Conservation (phyloP, 805 yeast genomes). For the Teunomyces kruisii region DNA sequence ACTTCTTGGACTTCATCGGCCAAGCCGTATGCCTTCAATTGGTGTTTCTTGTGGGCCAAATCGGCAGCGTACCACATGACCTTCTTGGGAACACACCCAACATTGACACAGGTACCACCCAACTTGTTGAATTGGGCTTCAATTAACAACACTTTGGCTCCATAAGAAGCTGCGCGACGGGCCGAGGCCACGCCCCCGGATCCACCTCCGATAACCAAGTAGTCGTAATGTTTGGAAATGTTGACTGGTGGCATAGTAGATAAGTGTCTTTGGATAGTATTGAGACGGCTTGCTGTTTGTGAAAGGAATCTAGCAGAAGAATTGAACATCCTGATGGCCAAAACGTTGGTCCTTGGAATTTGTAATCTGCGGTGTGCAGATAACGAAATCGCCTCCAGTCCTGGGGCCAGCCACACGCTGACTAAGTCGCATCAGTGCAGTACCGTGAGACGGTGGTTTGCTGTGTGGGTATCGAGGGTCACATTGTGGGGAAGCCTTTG, state of each 20-base stretch:
- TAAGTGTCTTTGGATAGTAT: conserved; percentile 20
- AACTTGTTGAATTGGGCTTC: conserved; percentile 68
- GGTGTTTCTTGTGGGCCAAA: conserved; percentile 69
- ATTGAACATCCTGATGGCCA: conserved; percentile 2
- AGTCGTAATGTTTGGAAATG: conserved; percentile 65
- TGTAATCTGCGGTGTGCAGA: not conserved
- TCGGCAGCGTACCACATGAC: conserved; percentile 99
- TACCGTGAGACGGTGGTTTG: no score
- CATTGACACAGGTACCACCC: conserved; percentile 99
- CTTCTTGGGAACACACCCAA: conserved; percentile 98
- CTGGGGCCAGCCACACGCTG: not conserved
- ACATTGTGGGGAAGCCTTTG: no score
- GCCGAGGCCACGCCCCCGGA: conserved; percentile 99
- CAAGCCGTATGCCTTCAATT: conserved; percentile 84
- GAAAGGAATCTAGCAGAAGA: conserved; percentile 1
- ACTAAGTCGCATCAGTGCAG: not conserved
- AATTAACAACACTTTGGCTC: conserved; percentile 80
- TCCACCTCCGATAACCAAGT: conserved; percentile 97
- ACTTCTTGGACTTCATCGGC: conserved; percentile 54
- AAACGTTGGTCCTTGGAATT: conserved; percentile 2
- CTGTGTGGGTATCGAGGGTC: no score
- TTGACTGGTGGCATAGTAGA: conserved; percentile 55
- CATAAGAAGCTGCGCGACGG: conserved; percentile 91
- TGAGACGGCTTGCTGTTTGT: not conserved
- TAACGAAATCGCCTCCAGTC: not conserved